Evolutionary conservation across 2,329 filamentous ascomycete genomes (phyloP).

Genomic region (Ceratocystiopsis sp.): DNA sequence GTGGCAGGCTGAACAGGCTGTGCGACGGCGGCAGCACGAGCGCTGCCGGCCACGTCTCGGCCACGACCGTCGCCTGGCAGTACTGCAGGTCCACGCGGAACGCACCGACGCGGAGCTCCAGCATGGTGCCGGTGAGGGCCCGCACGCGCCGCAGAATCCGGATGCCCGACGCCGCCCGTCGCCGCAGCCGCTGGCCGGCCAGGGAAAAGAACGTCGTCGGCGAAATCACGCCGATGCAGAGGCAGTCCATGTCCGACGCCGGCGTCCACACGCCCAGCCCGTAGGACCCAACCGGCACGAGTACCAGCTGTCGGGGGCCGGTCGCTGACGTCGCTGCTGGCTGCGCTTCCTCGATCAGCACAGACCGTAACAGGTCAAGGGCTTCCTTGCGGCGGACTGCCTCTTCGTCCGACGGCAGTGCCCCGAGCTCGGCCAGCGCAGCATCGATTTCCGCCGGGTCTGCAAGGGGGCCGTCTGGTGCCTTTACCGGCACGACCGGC

Average conservation of each 20-base stretch:
- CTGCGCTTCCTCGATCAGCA: neutral
- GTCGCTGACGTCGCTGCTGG: neutral
- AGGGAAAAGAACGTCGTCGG: constrained; percentile 44
- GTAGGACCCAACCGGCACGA: constrained; percentile 50
- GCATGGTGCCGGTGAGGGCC: constrained; percentile 42
- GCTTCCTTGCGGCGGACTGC: constrained; percentile 6
- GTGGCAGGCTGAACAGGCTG: constrained; percentile 35
- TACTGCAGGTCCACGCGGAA: constrained; percentile 51
- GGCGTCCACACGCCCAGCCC: constrained; percentile 44
- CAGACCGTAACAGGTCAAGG: constrained; percentile 7
- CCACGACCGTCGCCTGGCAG: constrained; percentile 38
- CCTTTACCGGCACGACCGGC: constrained; percentile 18
- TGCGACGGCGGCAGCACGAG: constrained; percentile 31
- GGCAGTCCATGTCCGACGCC: constrained; percentile 46
- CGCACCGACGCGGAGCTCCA: constrained; percentile 41
- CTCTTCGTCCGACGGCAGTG: constrained; percentile 32
- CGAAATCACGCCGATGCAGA: constrained; percentile 46
- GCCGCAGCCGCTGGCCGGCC: constrained; percentile 32
- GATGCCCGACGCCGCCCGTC: constrained; percentile 12
- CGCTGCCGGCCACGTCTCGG: constrained; percentile 33
- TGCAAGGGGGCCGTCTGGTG: constrained; percentile 14
- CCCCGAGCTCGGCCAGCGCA: constrained; percentile 19
- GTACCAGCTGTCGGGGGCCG: constrained; percentile 22
- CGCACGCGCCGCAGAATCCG: constrained; percentile 41
- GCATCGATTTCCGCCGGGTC: constrained; percentile 19